Conservation (phyloP, 805 yeast species). For the Starmera pachycereana region DNA sequence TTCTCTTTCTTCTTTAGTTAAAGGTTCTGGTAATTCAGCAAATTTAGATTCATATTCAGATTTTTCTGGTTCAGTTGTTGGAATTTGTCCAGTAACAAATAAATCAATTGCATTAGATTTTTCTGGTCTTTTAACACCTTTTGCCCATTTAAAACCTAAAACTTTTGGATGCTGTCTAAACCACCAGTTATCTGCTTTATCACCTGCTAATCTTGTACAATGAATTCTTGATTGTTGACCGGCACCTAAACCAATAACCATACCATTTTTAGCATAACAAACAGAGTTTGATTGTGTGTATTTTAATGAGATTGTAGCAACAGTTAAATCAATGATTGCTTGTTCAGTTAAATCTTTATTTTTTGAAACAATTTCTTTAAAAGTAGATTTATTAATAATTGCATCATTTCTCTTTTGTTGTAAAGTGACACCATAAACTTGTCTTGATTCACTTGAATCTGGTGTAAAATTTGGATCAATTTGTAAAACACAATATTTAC, state of each 20-base stretch:
- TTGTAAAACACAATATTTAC: slow-evolving; percentile 93
- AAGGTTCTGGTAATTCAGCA: slow-evolving; percentile 71
- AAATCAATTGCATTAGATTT: slow-evolving; percentile 96
- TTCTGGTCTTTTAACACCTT: slow-evolving; percentile 97
- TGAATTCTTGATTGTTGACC: slow-evolving; percentile 99
- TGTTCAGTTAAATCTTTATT: slow-evolving; percentile 85
- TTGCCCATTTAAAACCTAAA: slow-evolving; percentile 90
- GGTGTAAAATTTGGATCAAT: slow-evolving; percentile 93
- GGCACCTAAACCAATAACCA: slow-evolving; percentile 98
- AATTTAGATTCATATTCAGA: slow-evolving; percentile 87
- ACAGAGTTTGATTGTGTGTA: slow-evolving; percentile 98
- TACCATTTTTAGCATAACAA: slow-evolving; percentile 97
- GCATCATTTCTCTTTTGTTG: slow-evolving; percentile 98
- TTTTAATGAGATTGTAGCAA: slow-evolving; percentile 94
- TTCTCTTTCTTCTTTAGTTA: slow-evolving; percentile 70
- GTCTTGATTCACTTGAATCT: slow-evolving; percentile 74
- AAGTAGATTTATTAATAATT: slow-evolving; percentile 79
- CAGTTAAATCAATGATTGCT: slow-evolving; percentile 88
- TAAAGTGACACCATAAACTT: slow-evolving; percentile 90
- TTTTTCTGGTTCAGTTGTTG: slow-evolving; percentile 86
- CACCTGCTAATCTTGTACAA: slow-evolving; percentile 98
- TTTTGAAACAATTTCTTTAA: slow-evolving; percentile 83
- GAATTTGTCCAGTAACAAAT: slow-evolving; percentile 85
- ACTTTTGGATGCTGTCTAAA: slow-evolving; percentile 97
- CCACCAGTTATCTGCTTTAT: slow-evolving; percentile 99